These are phyloP conservation scores for Neurospora sp. DNA, from an alignment of 495 filamentous ascomycete species.

Conservation along the genomic window DNA sequence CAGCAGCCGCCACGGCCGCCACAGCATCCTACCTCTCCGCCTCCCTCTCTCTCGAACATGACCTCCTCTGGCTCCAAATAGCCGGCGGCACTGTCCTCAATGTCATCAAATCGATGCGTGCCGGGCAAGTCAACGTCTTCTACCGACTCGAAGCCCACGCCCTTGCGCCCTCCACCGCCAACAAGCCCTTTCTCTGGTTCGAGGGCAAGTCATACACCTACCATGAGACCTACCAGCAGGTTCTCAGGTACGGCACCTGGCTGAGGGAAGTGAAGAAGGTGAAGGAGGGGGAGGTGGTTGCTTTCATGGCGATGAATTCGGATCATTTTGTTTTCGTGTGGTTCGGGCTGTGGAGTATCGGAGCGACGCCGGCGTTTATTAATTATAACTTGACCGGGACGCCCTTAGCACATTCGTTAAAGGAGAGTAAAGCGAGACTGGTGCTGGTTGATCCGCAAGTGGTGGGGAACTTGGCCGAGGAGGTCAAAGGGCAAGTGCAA, in stretches of 20 bases:
- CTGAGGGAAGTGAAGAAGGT: slow-evolving; percentile 57
- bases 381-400: slow-evolving; percentile 41
- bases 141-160: slow-evolving; percentile 68
- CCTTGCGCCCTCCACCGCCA: slow-evolving; percentile 39
- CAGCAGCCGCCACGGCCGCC: slow-evolving; percentile 48
- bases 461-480: slow-evolving; percentile 29
- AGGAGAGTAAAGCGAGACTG: slow-evolving; percentile 70
- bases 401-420: slow-evolving; percentile 39
- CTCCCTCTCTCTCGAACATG: slow-evolving; percentile 56
- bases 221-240: slow-evolving; percentile 59
- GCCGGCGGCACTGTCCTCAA: slow-evolving; percentile 30
- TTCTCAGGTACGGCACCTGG: slow-evolving; percentile 73
- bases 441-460: slow-evolving; percentile 76
- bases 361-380: slow-evolving; percentile 40
- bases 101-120: slow-evolving; percentile 28
- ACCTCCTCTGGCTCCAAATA: slow-evolving; percentile 45
- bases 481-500: slow-evolving; percentile 27
- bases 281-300: slow-evolving; percentile 67
- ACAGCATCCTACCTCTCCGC: slow-evolving; percentile 74
- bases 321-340: slow-evolving; percentile 47
- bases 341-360: slow-evolving; percentile 36
- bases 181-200: slow-evolving; percentile 58
- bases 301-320: slow-evolving; percentile 77
- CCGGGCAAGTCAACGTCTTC: slow-evolving; percentile 61
- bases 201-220: slow-evolving; percentile 68